These are phyloP conservation scores for Fraxinus quadrangulata DNA, from an alignment of 257 asterid genomes.

Conservation along the genomic window DNA sequence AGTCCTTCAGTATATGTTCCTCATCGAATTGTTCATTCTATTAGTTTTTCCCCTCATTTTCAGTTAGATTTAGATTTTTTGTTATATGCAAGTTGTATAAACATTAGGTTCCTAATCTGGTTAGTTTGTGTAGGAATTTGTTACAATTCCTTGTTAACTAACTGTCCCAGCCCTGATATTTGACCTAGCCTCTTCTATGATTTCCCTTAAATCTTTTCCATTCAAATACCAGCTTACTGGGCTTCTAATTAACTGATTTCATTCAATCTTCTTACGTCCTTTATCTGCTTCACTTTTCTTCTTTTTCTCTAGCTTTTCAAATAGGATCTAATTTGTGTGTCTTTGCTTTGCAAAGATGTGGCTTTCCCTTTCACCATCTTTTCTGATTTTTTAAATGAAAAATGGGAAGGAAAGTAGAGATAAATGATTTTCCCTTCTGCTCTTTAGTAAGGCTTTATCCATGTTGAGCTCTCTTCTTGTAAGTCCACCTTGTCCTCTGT, in stretches of 20 bases:
- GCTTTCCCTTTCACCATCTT: constrained; percentile 47
- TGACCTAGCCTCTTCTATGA: constrained; percentile 10
- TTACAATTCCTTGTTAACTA: constrained; percentile 4
- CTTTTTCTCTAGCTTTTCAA: constrained; percentile 18
- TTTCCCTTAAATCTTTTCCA: neutral
- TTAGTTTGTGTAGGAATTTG: constrained; percentile 24
- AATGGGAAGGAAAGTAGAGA: constrained; percentile 49
- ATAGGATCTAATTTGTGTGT: constrained; percentile 38
- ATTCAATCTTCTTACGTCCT: neutral
- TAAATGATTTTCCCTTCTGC: constrained; percentile 37
- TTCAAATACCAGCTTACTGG: neutral
- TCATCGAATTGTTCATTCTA: constrained; percentile 20
- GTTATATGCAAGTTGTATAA: constrained; percentile 44
- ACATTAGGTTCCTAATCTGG: constrained; percentile 37
- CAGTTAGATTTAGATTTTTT: constrained; percentile 20
- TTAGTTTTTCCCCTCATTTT: constrained; percentile 5
- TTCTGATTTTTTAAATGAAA: constrained; percentile 70
- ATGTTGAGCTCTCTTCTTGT: constrained; percentile 29
- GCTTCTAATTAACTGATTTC: constrained; percentile 21
- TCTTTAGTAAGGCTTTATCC: constrained; percentile 21
- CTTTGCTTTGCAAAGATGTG: constrained; percentile 21
- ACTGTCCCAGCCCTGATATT: constrained; percentile 23
- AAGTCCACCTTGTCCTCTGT: constrained; percentile 23
- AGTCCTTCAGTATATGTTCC: constrained; percentile 10
- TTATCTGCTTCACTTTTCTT: neutral